These are phyloP conservation scores for Begonia fuchsioides DNA, from an alignment of 306 rosid genomes.

Conservation along the genomic window DNA sequence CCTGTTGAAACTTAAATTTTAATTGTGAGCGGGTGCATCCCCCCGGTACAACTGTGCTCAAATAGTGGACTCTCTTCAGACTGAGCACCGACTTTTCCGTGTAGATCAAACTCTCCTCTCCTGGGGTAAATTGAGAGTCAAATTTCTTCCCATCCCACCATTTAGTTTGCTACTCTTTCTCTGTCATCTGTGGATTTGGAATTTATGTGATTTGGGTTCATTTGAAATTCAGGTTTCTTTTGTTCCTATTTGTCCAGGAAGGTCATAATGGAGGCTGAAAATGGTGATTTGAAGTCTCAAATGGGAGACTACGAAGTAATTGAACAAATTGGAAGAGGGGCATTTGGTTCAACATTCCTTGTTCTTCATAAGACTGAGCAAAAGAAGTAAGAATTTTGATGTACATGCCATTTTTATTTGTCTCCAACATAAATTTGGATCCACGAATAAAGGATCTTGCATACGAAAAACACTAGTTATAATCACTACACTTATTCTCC, in stretches of 20 bases:
- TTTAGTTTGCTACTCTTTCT: constrained; percentile 3
- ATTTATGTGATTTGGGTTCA: constrained; percentile 12
- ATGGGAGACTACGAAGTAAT: constrained; percentile 69
- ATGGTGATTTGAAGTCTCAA: constrained; percentile 36
- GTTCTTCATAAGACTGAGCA: constrained; percentile 56
- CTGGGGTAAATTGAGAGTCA: constrained; percentile 4
- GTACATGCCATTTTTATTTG: not conserved
- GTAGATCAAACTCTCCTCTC: constrained; percentile 1
- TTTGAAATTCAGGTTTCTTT: constrained; percentile 3
- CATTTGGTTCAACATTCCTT: constrained; percentile 70
- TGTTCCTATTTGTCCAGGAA: constrained; percentile 24
- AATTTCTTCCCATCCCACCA: not conserved
- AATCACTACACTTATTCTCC: no score
- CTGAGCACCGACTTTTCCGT: constrained; percentile 1
- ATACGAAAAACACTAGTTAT: no score
- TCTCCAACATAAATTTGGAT: no score
- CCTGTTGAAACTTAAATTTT: constrained; percentile 19
- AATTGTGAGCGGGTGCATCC: not conserved
- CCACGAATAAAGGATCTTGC: no score
- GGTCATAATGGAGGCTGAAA: constrained; percentile 49
- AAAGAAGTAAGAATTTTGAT: constrained; percentile 34
- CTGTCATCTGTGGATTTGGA: constrained; percentile 3
- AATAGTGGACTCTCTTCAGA: constrained; percentile 8
- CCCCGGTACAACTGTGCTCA: constrained; percentile 4
- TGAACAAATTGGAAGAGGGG: constrained; percentile 80